phyloP scores from a whole-genome alignment of 176 grass and related monocot genomes.

The Avena insularis region DNA sequence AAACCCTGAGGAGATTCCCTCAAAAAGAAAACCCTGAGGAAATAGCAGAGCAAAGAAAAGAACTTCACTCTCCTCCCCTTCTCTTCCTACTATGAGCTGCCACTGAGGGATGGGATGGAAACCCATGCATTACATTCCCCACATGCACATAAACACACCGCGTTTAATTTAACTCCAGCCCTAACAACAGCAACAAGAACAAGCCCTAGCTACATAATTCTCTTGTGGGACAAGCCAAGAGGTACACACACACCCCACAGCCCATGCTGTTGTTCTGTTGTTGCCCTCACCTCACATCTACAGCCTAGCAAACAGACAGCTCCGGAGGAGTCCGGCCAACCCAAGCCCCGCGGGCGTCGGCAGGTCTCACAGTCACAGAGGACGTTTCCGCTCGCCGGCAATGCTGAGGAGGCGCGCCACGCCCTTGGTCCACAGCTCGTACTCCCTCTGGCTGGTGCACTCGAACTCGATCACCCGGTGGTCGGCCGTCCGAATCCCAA shows the following conservation, averaged over 20 bases:
- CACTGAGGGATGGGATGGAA: constrained; percentile 46
- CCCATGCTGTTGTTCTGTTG: constrained; percentile 46
- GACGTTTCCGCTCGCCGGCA: constrained; percentile 63
- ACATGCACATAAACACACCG: constrained; percentile 34
- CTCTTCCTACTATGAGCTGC: not conserved
- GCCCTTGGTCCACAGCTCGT: constrained; percentile 93
- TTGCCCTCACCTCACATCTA: constrained; percentile 30
- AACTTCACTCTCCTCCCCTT: constrained; percentile 27
- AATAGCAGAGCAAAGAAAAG: constrained; percentile 5
- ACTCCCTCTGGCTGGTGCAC: constrained; percentile 78
- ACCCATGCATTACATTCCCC: constrained; percentile 37
- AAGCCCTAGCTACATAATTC: too few relatives aligned
- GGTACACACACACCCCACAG: not conserved
- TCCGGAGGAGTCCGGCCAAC: not conserved
- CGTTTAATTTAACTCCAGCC: constrained; percentile 37
- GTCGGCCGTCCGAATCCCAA: constrained; percentile 79
- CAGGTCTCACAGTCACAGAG: constrained; percentile 52
- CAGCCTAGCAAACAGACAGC: constrained; percentile 40
- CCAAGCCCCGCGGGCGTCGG: not conserved
- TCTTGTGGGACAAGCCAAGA: too few relatives aligned
- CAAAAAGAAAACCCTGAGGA: not conserved
- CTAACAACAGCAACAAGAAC: not conserved
- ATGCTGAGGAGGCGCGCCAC: constrained; percentile 76
- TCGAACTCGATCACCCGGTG: constrained; percentile 95
- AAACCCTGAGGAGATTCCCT: not conserved